Percentiles rank a stretch among this genome's conserved stretches.
phyloP scores from a whole-genome alignment of 352 stramenopile species.

The Phytopythium delawarense region DNA sequence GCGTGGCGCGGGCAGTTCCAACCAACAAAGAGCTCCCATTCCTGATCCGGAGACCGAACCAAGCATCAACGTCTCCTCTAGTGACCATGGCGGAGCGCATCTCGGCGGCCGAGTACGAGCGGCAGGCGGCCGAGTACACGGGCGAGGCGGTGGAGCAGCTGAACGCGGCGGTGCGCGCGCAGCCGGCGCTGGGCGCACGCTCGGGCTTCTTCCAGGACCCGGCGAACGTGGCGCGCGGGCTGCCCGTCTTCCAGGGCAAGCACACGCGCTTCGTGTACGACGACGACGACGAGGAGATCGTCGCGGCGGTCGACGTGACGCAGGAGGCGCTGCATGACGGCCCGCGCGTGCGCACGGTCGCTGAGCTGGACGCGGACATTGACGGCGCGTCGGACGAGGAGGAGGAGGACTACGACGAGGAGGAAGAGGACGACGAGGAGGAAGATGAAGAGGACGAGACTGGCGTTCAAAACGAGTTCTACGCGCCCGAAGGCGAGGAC shows the following conservation, averaged over 20 bases:
- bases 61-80: not conserved
- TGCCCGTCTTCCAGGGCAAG: conserved; percentile 73
- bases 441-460: conserved; percentile 13
- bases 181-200: conserved; percentile 43
- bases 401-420: conserved; percentile 22
- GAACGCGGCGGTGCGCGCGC: conserved; percentile 49
- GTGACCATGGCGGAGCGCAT: conserved; percentile 29
- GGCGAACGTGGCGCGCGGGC: conserved; percentile 45
- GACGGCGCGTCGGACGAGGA: conserved; percentile 39
- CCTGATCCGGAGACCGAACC: not conserved
- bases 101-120: conserved; percentile 51
- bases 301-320: conserved; percentile 60
- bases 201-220: conserved; percentile 65
- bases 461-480: conserved; percentile 38
- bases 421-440: conserved; percentile 17
- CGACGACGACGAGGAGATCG: conserved; percentile 62
- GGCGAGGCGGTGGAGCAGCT: conserved; percentile 54
- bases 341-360: conserved; percentile 56
- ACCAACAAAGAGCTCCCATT: not conserved
- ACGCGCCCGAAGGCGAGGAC: conserved; percentile 10
- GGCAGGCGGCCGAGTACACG: conserved; percentile 66
- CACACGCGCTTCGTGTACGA: conserved; percentile 83
- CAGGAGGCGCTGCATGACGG: conserved; percentile 40
- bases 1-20: conserved; percentile 5
- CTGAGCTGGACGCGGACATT: conserved; percentile 41